A percentile compares a stretch with the other conserved stretches of the same genome.
Conservation (phyloP, 768 basidiomycete species). For the Suillus discolor region DNA sequence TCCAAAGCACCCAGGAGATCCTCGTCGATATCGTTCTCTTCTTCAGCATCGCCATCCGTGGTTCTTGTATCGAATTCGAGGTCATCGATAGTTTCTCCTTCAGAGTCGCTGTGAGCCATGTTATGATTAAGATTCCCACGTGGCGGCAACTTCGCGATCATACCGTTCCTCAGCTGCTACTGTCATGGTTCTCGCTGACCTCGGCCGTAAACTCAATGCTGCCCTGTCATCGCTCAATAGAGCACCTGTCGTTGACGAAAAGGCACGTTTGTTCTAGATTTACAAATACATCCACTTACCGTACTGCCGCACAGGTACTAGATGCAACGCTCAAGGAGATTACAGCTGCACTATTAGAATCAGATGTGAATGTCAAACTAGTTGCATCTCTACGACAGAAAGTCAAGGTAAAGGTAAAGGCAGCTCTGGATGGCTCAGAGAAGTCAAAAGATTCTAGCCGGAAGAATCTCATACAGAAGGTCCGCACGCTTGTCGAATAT, state of each 20-base stretch:
- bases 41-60: conserved; percentile 48
- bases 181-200: conserved; percentile 91
- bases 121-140: conserved; percentile 31
- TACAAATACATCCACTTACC: conserved; percentile 13
- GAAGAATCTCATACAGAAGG: conserved; percentile 92
- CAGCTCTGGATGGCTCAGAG: conserved; percentile 70
- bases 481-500: conserved; percentile 30
- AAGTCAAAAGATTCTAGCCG: conserved; percentile 80
- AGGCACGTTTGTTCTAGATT: conserved; percentile 48
- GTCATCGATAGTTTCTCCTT: conserved; percentile 64
- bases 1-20: conserved; percentile 64
- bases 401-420: conserved; percentile 89
- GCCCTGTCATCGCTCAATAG: conserved; percentile 89
- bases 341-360: conserved; percentile 89
- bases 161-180: conserved; percentile 18
- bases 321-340: conserved; percentile 95
- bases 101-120: conserved; percentile 63
- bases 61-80: conserved; percentile 50
- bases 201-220: conserved; percentile 91
- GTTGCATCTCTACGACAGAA: conserved; percentile 85
- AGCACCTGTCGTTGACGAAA: conserved; percentile 88
- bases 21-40: conserved; percentile 56
- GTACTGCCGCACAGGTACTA: conserved; percentile 63
- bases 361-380: conserved; percentile 98
- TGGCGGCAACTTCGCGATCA: conserved; percentile 13